A percentile compares a stretch with the other conserved stretches of the same genome.
phyloP scores from a whole-genome alignment of 2,329 filamentous ascomycete species.

The Fusarium sp. region DNA sequence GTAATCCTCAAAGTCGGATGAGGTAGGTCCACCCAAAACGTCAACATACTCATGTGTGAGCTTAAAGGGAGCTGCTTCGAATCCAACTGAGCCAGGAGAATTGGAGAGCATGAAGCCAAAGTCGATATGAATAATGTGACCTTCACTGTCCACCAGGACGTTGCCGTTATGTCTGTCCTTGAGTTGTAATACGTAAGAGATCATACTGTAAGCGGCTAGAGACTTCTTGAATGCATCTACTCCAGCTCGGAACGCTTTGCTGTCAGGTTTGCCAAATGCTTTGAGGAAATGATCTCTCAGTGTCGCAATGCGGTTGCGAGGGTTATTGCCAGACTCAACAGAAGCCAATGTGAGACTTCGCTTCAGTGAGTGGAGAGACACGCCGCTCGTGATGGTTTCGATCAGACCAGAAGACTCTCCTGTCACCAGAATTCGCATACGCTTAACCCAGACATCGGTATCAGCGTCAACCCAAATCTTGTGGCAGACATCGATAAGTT shows the following conservation, averaged over 20 bases:
- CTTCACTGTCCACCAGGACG: conserved; percentile 86
- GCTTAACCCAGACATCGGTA: conserved; percentile 88
- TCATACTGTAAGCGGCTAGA: conserved; percentile 88
- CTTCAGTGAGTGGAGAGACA: conserved; percentile 89
- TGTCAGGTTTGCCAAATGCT: conserved; percentile 80
- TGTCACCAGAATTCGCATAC: conserved; percentile 89
- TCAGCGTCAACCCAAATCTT: conserved; percentile 85
- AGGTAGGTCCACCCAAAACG: conserved; percentile 81
- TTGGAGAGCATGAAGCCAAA: conserved; percentile 94
- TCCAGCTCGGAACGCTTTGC: conserved; percentile 78
- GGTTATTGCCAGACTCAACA: conserved; percentile 80
- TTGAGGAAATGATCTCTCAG: conserved; percentile 87
- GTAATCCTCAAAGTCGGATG: conserved; percentile 80
- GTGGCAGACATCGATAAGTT: conserved; percentile 85
- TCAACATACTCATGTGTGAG: conserved; percentile 89
- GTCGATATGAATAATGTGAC: conserved; percentile 90
- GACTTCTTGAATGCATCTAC: conserved; percentile 85
- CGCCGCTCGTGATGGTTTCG: conserved; percentile 90
- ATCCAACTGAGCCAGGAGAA: conserved; percentile 86
- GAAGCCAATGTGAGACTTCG: conserved; percentile 83
- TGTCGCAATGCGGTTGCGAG: conserved; percentile 82
- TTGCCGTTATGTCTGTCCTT: conserved; percentile 92
- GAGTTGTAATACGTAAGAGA: conserved; percentile 86
- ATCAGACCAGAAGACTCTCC: conserved; percentile 88
- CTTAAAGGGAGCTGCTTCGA: conserved; percentile 90